Evolutionary conservation across 352 stramenopile species (phyloP).

Genomic region (Phytopythium mirpurense): DNA sequence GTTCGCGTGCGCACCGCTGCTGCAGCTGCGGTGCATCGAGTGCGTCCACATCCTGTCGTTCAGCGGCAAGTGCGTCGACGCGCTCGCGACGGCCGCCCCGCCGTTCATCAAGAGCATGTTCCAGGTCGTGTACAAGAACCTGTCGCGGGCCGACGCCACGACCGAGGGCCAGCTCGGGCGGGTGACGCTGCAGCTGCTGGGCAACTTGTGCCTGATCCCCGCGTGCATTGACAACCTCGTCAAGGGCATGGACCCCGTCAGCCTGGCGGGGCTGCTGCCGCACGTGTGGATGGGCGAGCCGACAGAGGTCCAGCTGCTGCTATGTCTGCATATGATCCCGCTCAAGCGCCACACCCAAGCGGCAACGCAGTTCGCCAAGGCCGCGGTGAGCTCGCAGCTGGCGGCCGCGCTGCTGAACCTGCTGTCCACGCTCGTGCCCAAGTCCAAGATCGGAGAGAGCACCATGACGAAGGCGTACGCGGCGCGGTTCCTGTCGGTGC

Average conservation of each 20-base stretch:
- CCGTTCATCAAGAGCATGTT: conserved; percentile 85
- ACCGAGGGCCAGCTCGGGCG: conserved; percentile 78
- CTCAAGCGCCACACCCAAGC: conserved; percentile 84
- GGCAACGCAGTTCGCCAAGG: conserved; percentile 80
- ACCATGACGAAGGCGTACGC: conserved; percentile 81
- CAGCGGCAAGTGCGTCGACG: conserved; percentile 73
- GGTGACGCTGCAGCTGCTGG: conserved; percentile 75
- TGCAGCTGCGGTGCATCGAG: conserved; percentile 83
- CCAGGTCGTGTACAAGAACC: conserved; percentile 79
- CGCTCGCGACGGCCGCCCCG: conserved; percentile 65
- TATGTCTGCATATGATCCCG: conserved; percentile 86
- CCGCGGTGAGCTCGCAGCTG: conserved; percentile 71
- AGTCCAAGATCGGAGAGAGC: conserved; percentile 75
- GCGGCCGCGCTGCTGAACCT: conserved; percentile 77
- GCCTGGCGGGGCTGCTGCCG: conserved; percentile 61
- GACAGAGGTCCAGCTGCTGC: conserved; percentile 73
- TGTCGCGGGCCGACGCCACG: conserved; percentile 70
- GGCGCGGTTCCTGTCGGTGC: conserved; percentile 72
- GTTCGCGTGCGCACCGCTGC: conserved; percentile 59
- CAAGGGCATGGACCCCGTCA: conserved; percentile 80
- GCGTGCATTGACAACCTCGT: conserved; percentile 86
- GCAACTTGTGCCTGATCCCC: conserved; percentile 82
- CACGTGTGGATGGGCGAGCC: conserved; percentile 77
- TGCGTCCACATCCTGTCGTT: conserved; percentile 87
- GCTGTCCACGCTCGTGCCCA: conserved; percentile 72